Conservation (phyloP, 2,329 filamentous ascomycete species). For the Hymenoscyphus fraxineus region DNA sequence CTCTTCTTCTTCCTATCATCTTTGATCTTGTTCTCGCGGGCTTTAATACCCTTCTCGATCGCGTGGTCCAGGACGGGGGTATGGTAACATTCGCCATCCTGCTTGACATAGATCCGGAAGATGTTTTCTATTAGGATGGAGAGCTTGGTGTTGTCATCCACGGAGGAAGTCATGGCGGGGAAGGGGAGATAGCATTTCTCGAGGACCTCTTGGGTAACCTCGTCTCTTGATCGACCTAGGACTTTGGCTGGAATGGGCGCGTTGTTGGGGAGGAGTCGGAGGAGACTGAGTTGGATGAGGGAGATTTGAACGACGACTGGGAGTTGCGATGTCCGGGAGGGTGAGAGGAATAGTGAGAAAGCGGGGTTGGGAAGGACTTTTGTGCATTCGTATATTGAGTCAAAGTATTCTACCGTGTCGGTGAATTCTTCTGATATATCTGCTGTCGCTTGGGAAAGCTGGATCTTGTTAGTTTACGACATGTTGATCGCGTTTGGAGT, state of each 20-base stretch:
- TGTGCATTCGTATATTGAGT: conserved; percentile 43
- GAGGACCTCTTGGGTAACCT: conserved; percentile 47
- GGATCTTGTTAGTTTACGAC: conserved; percentile 7
- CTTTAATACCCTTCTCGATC: conserved; percentile 50
- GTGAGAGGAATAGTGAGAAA: conserved; percentile 42
- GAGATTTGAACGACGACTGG: conserved; percentile 40
- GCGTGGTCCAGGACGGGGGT: conserved; percentile 39
- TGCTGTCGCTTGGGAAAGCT: conserved; percentile 34
- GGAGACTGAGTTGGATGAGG: conserved; percentile 51
- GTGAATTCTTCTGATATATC: conserved; percentile 45
- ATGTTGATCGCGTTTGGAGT: background rate
- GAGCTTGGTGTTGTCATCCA: conserved; percentile 54
- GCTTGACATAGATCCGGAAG: conserved; percentile 44
- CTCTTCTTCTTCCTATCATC: conserved; percentile 37
- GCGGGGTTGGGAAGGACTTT: conserved; percentile 31
- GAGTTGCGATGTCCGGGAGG: conserved; percentile 37
- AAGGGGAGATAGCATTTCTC: conserved; percentile 52
- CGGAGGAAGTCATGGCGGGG: conserved; percentile 44
- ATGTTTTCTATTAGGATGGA: conserved; percentile 52
- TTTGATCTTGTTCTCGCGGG: conserved; percentile 44
- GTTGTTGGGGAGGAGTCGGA: conserved; percentile 42
- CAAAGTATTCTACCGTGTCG: conserved; percentile 45
- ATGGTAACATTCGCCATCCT: conserved; percentile 29
- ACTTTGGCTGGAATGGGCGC: conserved; percentile 37
- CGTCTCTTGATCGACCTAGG: conserved; percentile 32